These are phyloP conservation scores for Russula ochroleuca DNA, from an alignment of 768 basidiomycete species.

Conservation along the genomic window DNA sequence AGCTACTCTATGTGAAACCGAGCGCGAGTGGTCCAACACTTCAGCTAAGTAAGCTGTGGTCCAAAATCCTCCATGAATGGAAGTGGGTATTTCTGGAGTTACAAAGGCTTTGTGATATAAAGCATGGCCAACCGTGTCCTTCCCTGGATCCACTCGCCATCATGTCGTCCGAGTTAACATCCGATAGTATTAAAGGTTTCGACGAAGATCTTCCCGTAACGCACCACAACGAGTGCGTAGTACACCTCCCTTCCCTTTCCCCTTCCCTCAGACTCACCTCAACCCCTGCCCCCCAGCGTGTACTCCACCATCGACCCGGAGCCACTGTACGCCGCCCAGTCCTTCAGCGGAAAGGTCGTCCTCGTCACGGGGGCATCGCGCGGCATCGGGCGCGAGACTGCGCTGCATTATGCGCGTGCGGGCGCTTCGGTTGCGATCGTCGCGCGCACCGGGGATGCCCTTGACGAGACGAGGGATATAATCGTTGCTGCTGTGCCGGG, in stretches of 20 bases:
- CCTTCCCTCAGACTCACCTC: not conserved
- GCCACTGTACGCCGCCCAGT: not conserved
- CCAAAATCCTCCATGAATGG: too few species aligned
- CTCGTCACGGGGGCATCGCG: slow-evolving; percentile 18
- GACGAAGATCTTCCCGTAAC: slow-evolving; percentile 14
- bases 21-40: too few species aligned
- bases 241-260: not conserved
- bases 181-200: not conserved
- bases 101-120: not conserved
- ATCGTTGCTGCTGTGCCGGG: not conserved
- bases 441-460: not conserved
- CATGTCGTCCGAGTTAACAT: not conserved
- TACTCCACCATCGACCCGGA: slow-evolving; percentile 9
- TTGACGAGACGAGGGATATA: not conserved
- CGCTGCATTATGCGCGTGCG: slow-evolving; percentile 3
- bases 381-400: slow-evolving; percentile 16
- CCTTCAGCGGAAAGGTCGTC: slow-evolving; percentile 3
- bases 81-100: not conserved
- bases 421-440: slow-evolving; percentile 9
- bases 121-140: not conserved
- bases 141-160: not conserved
- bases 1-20: too few species aligned
- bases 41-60: too few species aligned
- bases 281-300: not conserved
- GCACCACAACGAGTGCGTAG: slow-evolving; percentile 7